Evolutionary conservation across 2,329 filamentous ascomycete species (phyloP), one percentile per base, ranked within the genome.

Genomic region (Pyrenophora tritici-repentis): DNA sequence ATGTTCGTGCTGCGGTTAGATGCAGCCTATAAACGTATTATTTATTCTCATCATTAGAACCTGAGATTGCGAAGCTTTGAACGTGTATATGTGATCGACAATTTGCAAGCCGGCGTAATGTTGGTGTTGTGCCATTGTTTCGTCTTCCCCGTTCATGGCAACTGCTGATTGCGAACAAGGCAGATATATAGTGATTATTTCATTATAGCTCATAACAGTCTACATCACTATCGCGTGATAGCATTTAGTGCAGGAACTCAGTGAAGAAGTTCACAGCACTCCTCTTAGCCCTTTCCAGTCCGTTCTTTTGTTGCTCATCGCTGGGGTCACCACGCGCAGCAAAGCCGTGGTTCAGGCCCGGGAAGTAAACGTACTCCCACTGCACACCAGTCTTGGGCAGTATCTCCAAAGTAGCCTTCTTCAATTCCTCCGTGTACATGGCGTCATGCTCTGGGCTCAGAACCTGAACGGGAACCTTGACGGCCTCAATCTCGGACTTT

Each of bases 341-440:
- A 52, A 72, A 73, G 8, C 69, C 70, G 58, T 73, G 71, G 8
- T 9, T 14, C 9, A 72, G 41, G 2, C 67, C 65, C 1, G 71
- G 68, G 53, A 70, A 73, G 41, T 69, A 61, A 2, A 71, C 34
- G 46, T 72, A 73, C 53, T 72, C 68, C 59, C 64, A 73, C 20
- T 60, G 61, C 6, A 73, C 58, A 8, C 62, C 63, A 6, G 61
- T 51, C 42, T 61, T 66, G 0, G 70, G 68, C 37, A 73, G 59
- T 6, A 53, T 57, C 47, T 67, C 59, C 16, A 68, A 58, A 1
- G 61, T 40, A 39, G 66, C 58, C 47, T 61, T 59, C 52, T 73
- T 73, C 45, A 73, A 16, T 32, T 72, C 70, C 17, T 64, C 60
- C 1, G 63, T 66, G 40, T 58, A 73, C 18, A 49, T 32, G 1